Evolutionary conservation across 2,329 filamentous ascomycete species (phyloP), one percentile per base, ranked within the genome.

Genomic region (Plectosphaerella cucumerina): DNA sequence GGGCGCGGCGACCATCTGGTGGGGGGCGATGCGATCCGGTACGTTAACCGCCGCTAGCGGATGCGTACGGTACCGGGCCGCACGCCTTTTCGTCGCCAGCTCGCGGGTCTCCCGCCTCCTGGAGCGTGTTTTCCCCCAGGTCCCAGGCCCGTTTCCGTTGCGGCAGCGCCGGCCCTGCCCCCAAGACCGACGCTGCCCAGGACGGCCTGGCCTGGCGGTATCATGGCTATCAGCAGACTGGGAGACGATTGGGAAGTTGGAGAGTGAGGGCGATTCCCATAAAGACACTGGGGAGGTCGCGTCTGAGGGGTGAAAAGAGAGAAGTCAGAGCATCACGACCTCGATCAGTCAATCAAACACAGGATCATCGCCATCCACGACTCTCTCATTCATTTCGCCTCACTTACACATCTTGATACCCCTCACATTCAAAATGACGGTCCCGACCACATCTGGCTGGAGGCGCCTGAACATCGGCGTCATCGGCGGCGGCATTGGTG

Each of bases 401-500:
- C n/a, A 18, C 18, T 45, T 18, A 45, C n/a, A 45, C 43, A 31
- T 21, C 18, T 18, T 42, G 39, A 9, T 15, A 17, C n/a, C 17
- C 18, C 39, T 18, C 17, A 44, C 26, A 18, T 17, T 18, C 26
- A 57, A 18, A 9, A 67, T 66, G 64, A 22, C 44, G 10, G 44
- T 47, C 22, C 59, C 58, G 20, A 65, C 61, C 42, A 54, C 53
- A 14, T 51, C 44, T 37, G 62, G 66, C 47, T 81, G 77, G 77
- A 68, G 68, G 44, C 64, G 60, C 6, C 70, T 82, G 20, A 70
- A 58, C 26, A 67, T 75, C 20, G 70, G 65, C 17, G 68, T 77
- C 23, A 54, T 78, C 4, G 75, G 75, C 35, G 74, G 73, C 14
- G 75, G 75, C 39, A 76, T 78, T 39, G 75, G 74, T 12, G 75